Percentiles rank a stretch among this genome's conserved stretches.
Evolutionary conservation across 2,329 filamentous ascomycete genomes (phyloP).

Genomic region (Aspergillus novoparasiticus): DNA sequence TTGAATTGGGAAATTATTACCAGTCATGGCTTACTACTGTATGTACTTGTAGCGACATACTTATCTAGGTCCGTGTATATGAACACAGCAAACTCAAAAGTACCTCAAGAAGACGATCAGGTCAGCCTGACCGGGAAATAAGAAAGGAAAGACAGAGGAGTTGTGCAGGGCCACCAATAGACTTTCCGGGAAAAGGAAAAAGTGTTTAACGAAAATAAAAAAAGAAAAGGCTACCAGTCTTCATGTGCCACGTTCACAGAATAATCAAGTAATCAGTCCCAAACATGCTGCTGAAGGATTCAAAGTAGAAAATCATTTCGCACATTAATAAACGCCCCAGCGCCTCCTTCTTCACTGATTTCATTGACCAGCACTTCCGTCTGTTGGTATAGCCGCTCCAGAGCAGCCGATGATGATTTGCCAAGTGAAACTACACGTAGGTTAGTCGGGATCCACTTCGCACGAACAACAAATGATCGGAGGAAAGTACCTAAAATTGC

Average conservation of each 20-base stretch:
- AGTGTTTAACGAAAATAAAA: conserved; percentile 6
- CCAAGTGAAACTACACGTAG: conserved; percentile 74
- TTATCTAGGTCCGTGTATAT: background rate
- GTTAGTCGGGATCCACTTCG: conserved; percentile 11
- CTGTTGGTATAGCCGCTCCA: conserved; percentile 85
- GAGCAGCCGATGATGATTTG: conserved; percentile 80
- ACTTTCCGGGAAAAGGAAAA: background rate
- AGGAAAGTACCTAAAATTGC: conserved; percentile 76
- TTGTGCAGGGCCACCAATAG: background rate
- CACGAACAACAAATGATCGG: conserved; percentile 6
- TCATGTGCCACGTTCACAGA: conserved; percentile 13
- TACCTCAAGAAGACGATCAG: background rate
- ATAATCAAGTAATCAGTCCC: conserved; percentile 6
- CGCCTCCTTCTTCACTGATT: conserved; percentile 74
- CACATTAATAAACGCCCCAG: conserved; percentile 80
- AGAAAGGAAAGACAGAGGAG: background rate
- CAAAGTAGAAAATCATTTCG: conserved; percentile 50
- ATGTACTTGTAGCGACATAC: background rate
- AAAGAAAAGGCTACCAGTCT: conserved; percentile 4
- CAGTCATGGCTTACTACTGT: background rate
- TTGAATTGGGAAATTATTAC: background rate
- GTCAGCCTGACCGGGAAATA: background rate
- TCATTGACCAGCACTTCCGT: conserved; percentile 84
- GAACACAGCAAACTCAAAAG: background rate
- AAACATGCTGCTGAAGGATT: conserved; percentile 14